These are phyloP conservation scores for Starmerella bacillaris DNA, from an alignment of 805 yeast species.

Conservation along the genomic window DNA sequence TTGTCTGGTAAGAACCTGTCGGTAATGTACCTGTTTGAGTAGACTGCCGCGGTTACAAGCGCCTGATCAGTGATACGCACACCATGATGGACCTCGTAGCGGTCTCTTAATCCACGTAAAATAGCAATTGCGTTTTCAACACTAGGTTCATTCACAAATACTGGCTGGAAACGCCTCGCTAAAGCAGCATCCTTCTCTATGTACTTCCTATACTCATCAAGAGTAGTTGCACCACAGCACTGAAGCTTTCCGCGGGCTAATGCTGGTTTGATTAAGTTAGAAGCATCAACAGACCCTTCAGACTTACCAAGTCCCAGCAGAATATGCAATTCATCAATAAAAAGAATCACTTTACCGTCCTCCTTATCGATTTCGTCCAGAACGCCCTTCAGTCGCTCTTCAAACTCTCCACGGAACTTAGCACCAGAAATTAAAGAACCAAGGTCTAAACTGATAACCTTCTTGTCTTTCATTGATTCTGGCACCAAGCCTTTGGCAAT, in stretches of 20 bases:
- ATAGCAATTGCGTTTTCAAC: slow-evolving; percentile 85
- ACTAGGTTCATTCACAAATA: slow-evolving; percentile 67
- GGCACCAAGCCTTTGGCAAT: slow-evolving; percentile 87
- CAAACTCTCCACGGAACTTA: slow-evolving; percentile 90
- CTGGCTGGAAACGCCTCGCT: slow-evolving; percentile 86
- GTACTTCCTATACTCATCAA: slow-evolving; percentile 80
- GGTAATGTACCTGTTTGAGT: slow-evolving; percentile 76
- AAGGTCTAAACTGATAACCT: slow-evolving; percentile 65
- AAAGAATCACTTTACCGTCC: slow-evolving; percentile 65
- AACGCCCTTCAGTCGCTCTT: slow-evolving; percentile 93
- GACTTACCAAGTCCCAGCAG: slow-evolving; percentile 97
- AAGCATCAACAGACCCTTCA: slow-evolving; percentile 92
- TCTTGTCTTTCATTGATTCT: slow-evolving; percentile 75
- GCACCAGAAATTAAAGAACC: slow-evolving; percentile 89
- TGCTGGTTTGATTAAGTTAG: slow-evolving; percentile 81
- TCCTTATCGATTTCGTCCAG: slow-evolving; percentile 83
- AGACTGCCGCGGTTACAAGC: slow-evolving; percentile 78
- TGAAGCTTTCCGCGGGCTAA: slow-evolving; percentile 82
- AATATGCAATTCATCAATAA: slow-evolving; percentile 97
- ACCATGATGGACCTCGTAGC: slow-evolving; percentile 95
- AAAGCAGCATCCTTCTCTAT: slow-evolving; percentile 94
- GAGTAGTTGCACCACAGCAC: slow-evolving; percentile 91
- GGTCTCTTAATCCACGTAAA: slow-evolving; percentile 79
- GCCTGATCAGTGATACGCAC: slow-evolving; percentile 87
- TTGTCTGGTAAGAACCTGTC: slow-evolving; percentile 88